These are phyloP conservation scores for Neocallimastix lanati DNA, from an alignment of 192 early-diverging fungal genomes.

Conservation along the genomic window DNA sequence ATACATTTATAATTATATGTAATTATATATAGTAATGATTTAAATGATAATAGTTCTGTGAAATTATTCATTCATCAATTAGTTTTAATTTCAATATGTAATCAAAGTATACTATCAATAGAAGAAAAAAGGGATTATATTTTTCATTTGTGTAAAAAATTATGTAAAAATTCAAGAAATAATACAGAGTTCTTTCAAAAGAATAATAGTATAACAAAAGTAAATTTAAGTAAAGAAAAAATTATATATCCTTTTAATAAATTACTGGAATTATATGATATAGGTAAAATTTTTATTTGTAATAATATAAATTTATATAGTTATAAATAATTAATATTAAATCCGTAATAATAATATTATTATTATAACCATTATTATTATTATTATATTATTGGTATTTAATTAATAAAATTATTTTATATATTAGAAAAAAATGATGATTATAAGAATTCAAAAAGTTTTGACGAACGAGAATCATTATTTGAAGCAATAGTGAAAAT, in stretches of 20 bases:
- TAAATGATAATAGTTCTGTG: background rate
- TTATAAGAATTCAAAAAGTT: background rate
- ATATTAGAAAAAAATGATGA: background rate
- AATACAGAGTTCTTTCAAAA: background rate
- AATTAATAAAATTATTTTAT: too few species aligned
- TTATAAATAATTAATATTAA: too few species aligned
- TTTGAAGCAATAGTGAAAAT: background rate
- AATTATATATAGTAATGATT: background rate
- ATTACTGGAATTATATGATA: background rate
- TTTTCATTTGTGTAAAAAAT: background rate
- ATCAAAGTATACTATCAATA: background rate
- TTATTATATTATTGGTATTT: too few species aligned
- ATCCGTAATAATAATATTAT: too few species aligned
- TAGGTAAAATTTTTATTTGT: background rate
- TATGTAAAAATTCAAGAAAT: background rate
- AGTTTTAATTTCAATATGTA: background rate
- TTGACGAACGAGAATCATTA: background rate
- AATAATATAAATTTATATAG: too few species aligned
- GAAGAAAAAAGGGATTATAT: background rate
- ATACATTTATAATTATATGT: too few species aligned
- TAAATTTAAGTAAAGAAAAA: background rate
- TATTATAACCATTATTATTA: too few species aligned
- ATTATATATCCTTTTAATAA: background rate
- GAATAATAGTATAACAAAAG: background rate
- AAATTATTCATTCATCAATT: background rate